Conservation (phyloP, 2,329 filamentous ascomycete species). For the Ciborinia camelliae region DNA sequence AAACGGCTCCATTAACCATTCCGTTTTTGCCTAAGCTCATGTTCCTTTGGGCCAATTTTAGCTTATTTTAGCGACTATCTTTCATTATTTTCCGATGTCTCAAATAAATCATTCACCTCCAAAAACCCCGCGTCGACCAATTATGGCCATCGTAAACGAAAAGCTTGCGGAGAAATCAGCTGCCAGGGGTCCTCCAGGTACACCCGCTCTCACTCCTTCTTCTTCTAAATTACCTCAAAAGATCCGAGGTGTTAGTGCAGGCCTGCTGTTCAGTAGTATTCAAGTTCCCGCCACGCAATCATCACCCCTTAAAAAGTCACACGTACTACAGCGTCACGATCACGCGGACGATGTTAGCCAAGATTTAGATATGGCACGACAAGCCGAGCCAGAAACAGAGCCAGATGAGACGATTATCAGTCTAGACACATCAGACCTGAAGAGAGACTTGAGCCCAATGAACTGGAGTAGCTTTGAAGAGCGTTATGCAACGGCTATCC, state of each 20-base stretch:
- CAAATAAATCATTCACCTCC: slow-evolving; percentile 19
- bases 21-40: background rate
- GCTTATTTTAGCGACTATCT: slow-evolving; percentile 7
- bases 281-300: slow-evolving; percentile 15
- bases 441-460: slow-evolving; percentile 42
- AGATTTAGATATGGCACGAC: background rate
- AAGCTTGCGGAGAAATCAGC: slow-evolving; percentile 18
- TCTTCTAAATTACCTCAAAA: slow-evolving; percentile 18
- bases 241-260: slow-evolving; percentile 8
- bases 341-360: background rate
- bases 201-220: slow-evolving; percentile 10
- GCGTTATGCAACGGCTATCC: slow-evolving; percentile 64
- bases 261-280: background rate
- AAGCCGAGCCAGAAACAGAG: background rate
- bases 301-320: slow-evolving; percentile 15
- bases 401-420: background rate
- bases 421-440: background rate
- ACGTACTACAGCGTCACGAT: slow-evolving; percentile 1
- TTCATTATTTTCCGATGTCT: slow-evolving; percentile 23
- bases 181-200: background rate
- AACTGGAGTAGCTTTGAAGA: slow-evolving; percentile 74
- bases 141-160: slow-evolving; percentile 22
- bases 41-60: background rate
- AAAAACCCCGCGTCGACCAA: slow-evolving; percentile 22
- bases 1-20: background rate